phyloP scores from a whole-genome alignment of 139 green algal species.

The Deuterostichococcus epilithicus region DNA sequence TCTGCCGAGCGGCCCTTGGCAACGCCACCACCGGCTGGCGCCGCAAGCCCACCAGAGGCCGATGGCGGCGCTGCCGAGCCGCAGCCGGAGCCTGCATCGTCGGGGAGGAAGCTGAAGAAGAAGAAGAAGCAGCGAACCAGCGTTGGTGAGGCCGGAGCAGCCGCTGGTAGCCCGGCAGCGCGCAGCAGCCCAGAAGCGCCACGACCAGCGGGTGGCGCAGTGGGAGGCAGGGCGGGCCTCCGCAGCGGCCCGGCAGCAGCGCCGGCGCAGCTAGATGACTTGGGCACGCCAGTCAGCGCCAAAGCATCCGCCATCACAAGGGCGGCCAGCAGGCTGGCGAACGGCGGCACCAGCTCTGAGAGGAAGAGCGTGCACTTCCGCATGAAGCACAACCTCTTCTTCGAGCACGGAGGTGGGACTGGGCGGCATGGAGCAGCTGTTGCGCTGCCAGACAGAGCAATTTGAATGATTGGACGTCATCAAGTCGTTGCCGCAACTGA shows the following conservation, averaged over 20 bases:
- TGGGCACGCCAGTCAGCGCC: too few relatives aligned
- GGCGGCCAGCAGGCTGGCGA: slow-evolving; percentile 10
- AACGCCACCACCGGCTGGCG: neutral
- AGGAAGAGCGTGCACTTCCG: slow-evolving; percentile 63
- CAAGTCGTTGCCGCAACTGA: too few relatives aligned
- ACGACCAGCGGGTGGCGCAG: too few relatives aligned
- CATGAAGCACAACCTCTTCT: slow-evolving; percentile 73
- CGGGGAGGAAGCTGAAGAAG: neutral
- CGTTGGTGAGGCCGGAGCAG: neutral
- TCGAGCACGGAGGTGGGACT: slow-evolving; percentile 41
- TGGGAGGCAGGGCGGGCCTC: too few relatives aligned
- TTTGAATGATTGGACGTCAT: too few relatives aligned
- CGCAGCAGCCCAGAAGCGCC: too few relatives aligned
- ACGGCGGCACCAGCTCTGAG: slow-evolving; percentile 2
- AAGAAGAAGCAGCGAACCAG: slow-evolving; percentile 1
- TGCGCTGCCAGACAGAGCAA: too few relatives aligned
- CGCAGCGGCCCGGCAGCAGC: too few relatives aligned
- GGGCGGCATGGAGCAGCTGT: too few relatives aligned
- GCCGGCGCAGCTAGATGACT: too few relatives aligned
- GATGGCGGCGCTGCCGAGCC: neutral
- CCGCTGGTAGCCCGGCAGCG: too few relatives aligned
- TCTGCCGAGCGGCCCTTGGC: neutral
- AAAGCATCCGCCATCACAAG: neutral
- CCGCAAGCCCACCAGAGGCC: neutral
- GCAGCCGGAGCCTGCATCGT: neutral